Conservation (phyloP, 2,329 filamentous ascomycete species). For the Pyrenochaeta sp. region DNA sequence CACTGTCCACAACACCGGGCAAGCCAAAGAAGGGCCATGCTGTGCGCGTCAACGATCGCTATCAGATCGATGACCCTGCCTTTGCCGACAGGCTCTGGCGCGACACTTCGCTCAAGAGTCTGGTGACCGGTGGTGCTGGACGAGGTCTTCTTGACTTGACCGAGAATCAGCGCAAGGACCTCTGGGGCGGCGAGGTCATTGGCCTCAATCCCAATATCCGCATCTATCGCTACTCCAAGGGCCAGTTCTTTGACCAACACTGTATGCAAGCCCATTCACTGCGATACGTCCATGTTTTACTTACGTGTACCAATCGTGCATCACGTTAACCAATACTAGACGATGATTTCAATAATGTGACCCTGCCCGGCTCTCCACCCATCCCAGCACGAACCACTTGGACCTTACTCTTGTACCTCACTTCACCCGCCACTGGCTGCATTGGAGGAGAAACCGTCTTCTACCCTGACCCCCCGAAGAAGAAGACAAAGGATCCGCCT, state of each 20-base stretch:
- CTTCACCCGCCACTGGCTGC: conserved; percentile 76
- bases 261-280: conserved; percentile 66
- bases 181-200: conserved; percentile 84
- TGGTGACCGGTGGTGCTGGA: conserved; percentile 53
- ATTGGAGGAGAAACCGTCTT: conserved; percentile 91
- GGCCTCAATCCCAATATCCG: conserved; percentile 89
- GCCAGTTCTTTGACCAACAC: conserved; percentile 92
- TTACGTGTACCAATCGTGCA: background rate
- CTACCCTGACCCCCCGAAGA: conserved; percentile 69
- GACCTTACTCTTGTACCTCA: conserved; percentile 90
- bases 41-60: conserved; percentile 87
- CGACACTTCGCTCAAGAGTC: conserved; percentile 75
- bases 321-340: conserved; percentile 55
- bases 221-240: conserved; percentile 84
- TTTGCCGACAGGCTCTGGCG: conserved; percentile 83
- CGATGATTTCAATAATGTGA: conserved; percentile 83
- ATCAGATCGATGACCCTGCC: conserved; percentile 76
- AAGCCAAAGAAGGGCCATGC: conserved; percentile 83
- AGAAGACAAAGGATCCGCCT: conserved; percentile 49
- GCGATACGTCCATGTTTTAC: background rate
- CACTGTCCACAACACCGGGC: conserved; percentile 79
- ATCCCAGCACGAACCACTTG: conserved; percentile 78
- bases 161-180: conserved; percentile 43
- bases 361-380: conserved; percentile 55
- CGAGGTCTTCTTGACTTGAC: conserved; percentile 38